Conservation (phyloP, 495 filamentous ascomycete species). For the Tuber calosporum region DNA sequence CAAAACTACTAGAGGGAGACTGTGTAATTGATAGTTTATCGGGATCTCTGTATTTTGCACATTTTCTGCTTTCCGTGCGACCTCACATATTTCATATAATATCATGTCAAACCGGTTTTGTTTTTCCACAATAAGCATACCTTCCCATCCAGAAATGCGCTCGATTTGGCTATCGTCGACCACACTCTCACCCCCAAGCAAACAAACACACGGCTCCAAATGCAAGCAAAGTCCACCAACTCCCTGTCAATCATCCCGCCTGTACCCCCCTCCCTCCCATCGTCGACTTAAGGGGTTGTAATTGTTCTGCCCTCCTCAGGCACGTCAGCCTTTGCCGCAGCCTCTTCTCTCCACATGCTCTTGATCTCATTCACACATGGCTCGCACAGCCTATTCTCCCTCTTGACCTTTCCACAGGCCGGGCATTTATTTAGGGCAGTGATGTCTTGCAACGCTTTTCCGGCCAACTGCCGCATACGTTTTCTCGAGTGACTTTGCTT, state of each 20-base stretch:
- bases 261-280: not conserved
- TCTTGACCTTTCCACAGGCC: slow-evolving; percentile 77
- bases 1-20: not conserved
- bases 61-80: not conserved
- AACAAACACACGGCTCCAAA: not conserved
- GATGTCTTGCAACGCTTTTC: slow-evolving; percentile 86
- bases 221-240: not conserved
- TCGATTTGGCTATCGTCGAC: not conserved
- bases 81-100: not conserved
- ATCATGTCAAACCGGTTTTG: not conserved
- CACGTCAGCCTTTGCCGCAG: not conserved
- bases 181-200: not conserved
- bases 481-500: slow-evolving; percentile 98
- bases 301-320: not conserved
- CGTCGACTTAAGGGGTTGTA: not conserved
- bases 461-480: slow-evolving; percentile 83
- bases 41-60: not conserved
- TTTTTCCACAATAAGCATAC: not conserved
- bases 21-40: not conserved
- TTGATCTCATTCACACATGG: slow-evolving; percentile 66
- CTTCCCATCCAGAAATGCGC: not conserved
- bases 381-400: slow-evolving; percentile 77
- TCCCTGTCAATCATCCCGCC: not conserved
- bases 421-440: slow-evolving; percentile 78
- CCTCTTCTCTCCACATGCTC: slow-evolving; percentile 42